Evolutionary conservation across 371 early-diverging fungal species (phyloP), one percentile per base, ranked within the genome.

Genomic region (Antonospora locustae): DNA sequence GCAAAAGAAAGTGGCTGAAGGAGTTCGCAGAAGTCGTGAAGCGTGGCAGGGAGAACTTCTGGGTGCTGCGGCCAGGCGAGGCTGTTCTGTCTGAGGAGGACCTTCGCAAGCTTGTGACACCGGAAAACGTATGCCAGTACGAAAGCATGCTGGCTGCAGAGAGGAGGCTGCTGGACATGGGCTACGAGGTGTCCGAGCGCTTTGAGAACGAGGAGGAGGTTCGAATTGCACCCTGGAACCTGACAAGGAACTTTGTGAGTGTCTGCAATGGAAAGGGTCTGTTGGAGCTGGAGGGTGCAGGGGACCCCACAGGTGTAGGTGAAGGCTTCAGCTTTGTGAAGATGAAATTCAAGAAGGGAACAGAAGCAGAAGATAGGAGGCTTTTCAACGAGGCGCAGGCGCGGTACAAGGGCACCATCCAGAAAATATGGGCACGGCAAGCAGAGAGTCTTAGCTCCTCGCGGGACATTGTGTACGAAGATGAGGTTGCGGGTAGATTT

Each of bases 291-390:
- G 0, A 17, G 23, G 71, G 76, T 27, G 36, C 62, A 28, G 70
- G 72, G 6, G 78, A 75, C 57, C 92, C 93, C 0, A 90, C 94
- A 0, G 94, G 94, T 3, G 77, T 84, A 22, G 94, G 91, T 24
- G 93, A 92, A 73, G 95, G 90, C 11, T 92, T 93, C 69, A 90
- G 90, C 75, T 96, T 91, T 71, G 84, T 95, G 58, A 81, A 88
- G 50, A 84, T 87, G 19, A 85, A 84, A 3, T 86, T 89, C 17
- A 68, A 61, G 86, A 93, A 94, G 73, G 90, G 88, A 68, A 79
- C 85, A 24, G 82, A 85, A 9, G 81, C 38, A 79, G 83, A 29
- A 82, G 84, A 66, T 83, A 84, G 52, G 80, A 55, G 63, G 45
- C n/a, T n/a, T n/a, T n/a, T n/a, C n/a, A n/a, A 58, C 63, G 28